Conservation (phyloP, 495 filamentous ascomycete genomes). For the Acidiella bohemica region DNA sequence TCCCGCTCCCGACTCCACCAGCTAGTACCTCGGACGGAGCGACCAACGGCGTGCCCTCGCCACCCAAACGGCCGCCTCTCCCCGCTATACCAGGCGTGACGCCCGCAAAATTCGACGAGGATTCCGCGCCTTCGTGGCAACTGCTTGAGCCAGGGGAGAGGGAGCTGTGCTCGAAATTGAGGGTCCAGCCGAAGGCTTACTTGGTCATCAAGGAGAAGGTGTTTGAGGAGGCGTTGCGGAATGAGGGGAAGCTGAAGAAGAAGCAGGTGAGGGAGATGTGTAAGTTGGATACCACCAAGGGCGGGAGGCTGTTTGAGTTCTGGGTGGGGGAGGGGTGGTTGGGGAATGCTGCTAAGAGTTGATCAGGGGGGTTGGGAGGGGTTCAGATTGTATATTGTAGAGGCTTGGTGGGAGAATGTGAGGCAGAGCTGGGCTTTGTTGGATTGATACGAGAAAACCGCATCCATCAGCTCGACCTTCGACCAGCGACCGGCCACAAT, state of each 20-base stretch:
- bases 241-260: conserved; percentile 77
- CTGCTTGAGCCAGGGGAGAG: conserved; percentile 73
- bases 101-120: conserved; percentile 56
- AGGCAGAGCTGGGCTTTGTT: background rate
- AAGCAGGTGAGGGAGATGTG: conserved; percentile 65
- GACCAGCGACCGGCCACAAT: too few species aligned
- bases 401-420: background rate
- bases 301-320: conserved; percentile 75
- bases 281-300: conserved; percentile 54
- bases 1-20: conserved; percentile 10
- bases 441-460: too few species aligned
- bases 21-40: too few species aligned
- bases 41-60: too few species aligned
- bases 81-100: conserved; percentile 35
- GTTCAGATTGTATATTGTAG: background rate
- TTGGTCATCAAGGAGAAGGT: conserved; percentile 83
- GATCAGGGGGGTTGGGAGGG: background rate
- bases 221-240: conserved; percentile 76
- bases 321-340: conserved; percentile 91
- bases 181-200: conserved; percentile 85
- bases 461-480: too few species aligned
- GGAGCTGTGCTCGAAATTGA: conserved; percentile 68
- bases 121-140: conserved; percentile 70
- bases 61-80: conserved; percentile 21
- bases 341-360: conserved; percentile 39